A percentile compares a stretch with the other conserved stretches of the same genome.
Evolutionary conservation across 768 basidiomycete genomes (phyloP).

Genomic region (Candolleomyces efflorescens): DNA sequence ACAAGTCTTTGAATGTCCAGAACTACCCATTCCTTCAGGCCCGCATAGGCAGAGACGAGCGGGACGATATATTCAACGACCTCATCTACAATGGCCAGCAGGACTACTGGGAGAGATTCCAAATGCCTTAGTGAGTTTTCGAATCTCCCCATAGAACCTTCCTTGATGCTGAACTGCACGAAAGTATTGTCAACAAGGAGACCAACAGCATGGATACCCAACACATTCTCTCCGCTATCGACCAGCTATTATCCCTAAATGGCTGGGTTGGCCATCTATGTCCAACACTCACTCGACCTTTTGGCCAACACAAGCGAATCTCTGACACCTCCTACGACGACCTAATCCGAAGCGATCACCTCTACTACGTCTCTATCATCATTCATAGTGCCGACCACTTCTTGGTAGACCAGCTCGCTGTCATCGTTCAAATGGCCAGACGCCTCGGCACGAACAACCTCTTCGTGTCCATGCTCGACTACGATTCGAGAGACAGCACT

Average conservation of each 20-base stretch:
- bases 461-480: slow-evolving; percentile 98
- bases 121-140: slow-evolving; percentile 79
- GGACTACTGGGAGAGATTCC: slow-evolving; percentile 93
- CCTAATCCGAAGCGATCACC: slow-evolving; percentile 72
- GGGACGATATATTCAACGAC: slow-evolving; percentile 73
- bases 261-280: slow-evolving; percentile 98
- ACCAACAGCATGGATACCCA: slow-evolving; percentile 90
- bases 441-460: slow-evolving; percentile 85
- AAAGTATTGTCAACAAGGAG: slow-evolving; percentile 74
- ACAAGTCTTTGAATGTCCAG: slow-evolving; percentile 85
- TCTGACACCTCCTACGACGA: slow-evolving; percentile 79
- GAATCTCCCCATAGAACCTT: not conserved
- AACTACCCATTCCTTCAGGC: slow-evolving; percentile 85
- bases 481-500: slow-evolving; percentile 92
- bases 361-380: slow-evolving; percentile 93
- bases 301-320: slow-evolving; percentile 80
- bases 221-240: slow-evolving; percentile 83
- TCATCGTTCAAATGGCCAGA: slow-evolving; percentile 93
- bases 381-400: slow-evolving; percentile 99
- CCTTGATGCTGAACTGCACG: no score
- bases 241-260: slow-evolving; percentile 91
- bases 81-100: slow-evolving; percentile 71
- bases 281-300: slow-evolving; percentile 90
- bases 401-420: slow-evolving; percentile 95
- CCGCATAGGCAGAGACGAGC: slow-evolving; percentile 82